Conservation (phyloP, 108 stramenopile genomes). For the Cyclotella baltica region DNA sequence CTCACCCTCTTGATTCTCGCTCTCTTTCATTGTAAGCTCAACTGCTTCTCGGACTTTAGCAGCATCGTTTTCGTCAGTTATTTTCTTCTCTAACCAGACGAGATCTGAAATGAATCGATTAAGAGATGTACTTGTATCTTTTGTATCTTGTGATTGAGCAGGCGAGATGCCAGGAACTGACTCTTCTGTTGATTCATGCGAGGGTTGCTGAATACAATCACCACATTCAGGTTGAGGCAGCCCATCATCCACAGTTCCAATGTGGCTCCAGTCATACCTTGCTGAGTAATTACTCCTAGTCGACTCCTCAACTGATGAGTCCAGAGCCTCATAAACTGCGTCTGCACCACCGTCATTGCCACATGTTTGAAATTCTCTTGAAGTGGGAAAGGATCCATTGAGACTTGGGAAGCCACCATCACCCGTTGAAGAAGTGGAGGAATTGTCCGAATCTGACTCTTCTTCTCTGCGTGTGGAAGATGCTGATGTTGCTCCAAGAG, state of each 20-base stretch:
- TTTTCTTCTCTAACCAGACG: conserved; percentile 82
- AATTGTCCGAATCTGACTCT: conserved; percentile 15
- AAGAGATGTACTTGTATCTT: conserved; percentile 22
- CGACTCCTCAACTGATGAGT: conserved; percentile 21
- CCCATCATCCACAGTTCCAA: conserved; percentile 34
- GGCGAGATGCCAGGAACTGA: conserved; percentile 5
- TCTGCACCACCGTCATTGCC: neutral
- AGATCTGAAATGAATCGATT: conserved; percentile 64
- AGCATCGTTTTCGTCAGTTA: conserved; percentile 59
- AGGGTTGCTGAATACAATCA: neutral
- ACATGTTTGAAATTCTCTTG: neutral
- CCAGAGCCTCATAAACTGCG: conserved; percentile 3
- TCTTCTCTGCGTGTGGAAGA: neutral
- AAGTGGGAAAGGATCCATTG: conserved; percentile 19
- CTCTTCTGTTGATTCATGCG: neutral
- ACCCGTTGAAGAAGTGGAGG: neutral
- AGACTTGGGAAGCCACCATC: conserved; percentile 10
- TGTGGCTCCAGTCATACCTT: conserved; percentile 29
- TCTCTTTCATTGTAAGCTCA: neutral
- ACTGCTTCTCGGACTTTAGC: conserved; percentile 23
- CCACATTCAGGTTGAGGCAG: neutral
- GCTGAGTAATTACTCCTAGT: neutral
- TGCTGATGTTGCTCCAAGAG: neutral
- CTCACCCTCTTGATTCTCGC: conserved; percentile 15
- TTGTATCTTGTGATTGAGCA: conserved; percentile 18